A percentile compares a stretch with the other conserved stretches of the same genome.
Conservation (phyloP, 2,329 filamentous ascomycete genomes). For the Xylaria sp. region DNA sequence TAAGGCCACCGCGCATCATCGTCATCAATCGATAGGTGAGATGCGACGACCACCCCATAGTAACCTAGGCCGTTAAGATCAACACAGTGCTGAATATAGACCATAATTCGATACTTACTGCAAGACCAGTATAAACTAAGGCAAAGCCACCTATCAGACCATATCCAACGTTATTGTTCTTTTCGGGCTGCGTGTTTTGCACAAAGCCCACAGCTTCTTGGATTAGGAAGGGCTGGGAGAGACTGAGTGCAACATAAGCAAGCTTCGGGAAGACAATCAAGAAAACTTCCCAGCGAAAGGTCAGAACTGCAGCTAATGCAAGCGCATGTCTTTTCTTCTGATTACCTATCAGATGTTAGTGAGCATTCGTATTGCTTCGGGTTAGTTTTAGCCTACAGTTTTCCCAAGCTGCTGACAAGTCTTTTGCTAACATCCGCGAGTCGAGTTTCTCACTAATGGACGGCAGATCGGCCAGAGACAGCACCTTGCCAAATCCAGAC, state of each 20-base stretch:
- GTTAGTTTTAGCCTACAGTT: slow-evolving; percentile 5
- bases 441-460: slow-evolving; percentile 31
- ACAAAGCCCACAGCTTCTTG: slow-evolving; percentile 21
- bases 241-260: slow-evolving; percentile 23
- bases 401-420: slow-evolving; percentile 20
- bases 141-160: slow-evolving; percentile 29
- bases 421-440: slow-evolving; percentile 10
- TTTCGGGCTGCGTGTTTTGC: slow-evolving; percentile 2
- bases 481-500: slow-evolving; percentile 26
- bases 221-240: slow-evolving; percentile 31
- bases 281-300: slow-evolving; percentile 21
- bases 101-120: slow-evolving; percentile 5
- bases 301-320: slow-evolving; percentile 19
- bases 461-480: slow-evolving; percentile 24
- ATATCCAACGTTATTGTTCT: slow-evolving; percentile 17
- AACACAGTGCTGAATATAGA: not conserved
- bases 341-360: slow-evolving; percentile 20
- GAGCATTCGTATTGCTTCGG: not conserved
- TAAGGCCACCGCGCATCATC: slow-evolving; percentile 29
- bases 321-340: slow-evolving; percentile 20
- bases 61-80: slow-evolving; percentile 1
- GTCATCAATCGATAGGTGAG: slow-evolving; percentile 29
- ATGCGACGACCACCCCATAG: slow-evolving; percentile 29
- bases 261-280: slow-evolving; percentile 23
- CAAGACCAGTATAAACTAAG: slow-evolving; percentile 30